Base-by-base conservation (phyloP, 352 stramenopile genomes). In the Phytopythium mirpurense region DNA sequence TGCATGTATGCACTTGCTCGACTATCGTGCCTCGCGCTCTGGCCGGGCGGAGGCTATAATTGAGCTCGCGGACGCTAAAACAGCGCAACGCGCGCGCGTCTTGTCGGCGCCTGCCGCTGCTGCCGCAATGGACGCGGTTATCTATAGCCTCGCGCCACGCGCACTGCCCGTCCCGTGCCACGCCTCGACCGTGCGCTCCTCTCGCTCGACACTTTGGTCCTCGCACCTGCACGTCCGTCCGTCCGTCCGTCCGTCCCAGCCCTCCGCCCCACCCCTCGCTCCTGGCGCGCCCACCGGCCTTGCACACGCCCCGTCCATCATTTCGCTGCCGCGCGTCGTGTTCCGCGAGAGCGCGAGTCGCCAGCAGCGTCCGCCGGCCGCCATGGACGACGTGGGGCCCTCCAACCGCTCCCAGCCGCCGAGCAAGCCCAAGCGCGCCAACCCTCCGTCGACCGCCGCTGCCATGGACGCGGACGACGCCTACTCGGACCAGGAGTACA, bases 351-450 rank as follows among this genome's bases (percentile, higher is more conserved):
- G 19, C 46, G 32, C 46, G 44, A 51, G 44, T 40, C 44, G 44
- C 27, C 57, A 56, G 46, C 59, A 57, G 51, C 62, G 55, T 45
- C 57, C 46, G 45, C 61, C 53, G 51, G 29, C 50, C 27, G 62
- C 42, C 29, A 89, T 89, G 78, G 78, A 89, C 51, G 78, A 89
- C 40, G 55, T 60, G 40, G 37, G 68, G 35, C 12, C 35, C 15
- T 40, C 35, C 15, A 18, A n/a, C 44, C 71, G 65, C 37, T 72
- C 72, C 49, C 83, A 88, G 56, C 66, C 78, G 8, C 81, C 81
- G n/a, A 68, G 68, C 34, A 91, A 91, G 52, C 78, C 78, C 54
- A 91, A 91, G 62, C 75, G 80, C 21, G 57, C 70, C 14, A 83
- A 87, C 54, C 66, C 72, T 26, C 65, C 54, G 21, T 64, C 54